phyloP scores from a whole-genome alignment of 2,329 filamentous ascomycete species.

The Colletotrichum neosansevieriae region DNA sequence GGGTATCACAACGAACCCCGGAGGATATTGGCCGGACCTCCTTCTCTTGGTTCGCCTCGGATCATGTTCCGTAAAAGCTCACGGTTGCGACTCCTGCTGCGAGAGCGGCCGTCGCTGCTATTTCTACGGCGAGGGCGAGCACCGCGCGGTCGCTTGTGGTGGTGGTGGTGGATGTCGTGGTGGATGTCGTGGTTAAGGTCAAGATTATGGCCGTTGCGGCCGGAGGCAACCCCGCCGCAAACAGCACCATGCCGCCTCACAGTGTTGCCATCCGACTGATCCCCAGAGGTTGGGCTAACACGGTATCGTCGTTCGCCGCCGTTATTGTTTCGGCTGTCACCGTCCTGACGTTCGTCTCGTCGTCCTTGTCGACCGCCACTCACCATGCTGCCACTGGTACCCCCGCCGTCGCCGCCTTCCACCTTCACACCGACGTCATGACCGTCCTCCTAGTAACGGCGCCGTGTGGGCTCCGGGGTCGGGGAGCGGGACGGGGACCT shows the following conservation, averaged over 20 bases:
- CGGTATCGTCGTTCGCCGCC: background rate
- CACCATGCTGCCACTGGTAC: background rate
- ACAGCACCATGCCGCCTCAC: background rate
- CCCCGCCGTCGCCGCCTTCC: background rate
- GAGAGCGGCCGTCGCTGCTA: background rate
- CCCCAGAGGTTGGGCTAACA: background rate
- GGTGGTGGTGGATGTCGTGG: background rate
- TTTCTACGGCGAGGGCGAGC: background rate
- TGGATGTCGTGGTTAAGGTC: background rate
- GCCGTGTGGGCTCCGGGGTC: constrained; percentile 84
- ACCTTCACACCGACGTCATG: too few relatives aligned
- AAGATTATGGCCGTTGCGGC: background rate
- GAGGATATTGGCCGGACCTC: background rate
- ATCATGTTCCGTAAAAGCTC: constrained; percentile 7
- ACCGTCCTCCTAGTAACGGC: constrained; percentile 67
- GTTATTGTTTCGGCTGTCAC: background rate
- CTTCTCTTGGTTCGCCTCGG: background rate
- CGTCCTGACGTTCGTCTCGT: background rate
- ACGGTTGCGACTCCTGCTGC: constrained; percentile 6
- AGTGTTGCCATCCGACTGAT: background rate
- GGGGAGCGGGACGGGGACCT: constrained; percentile 86
- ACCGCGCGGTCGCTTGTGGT: background rate
- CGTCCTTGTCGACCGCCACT: too few relatives aligned
- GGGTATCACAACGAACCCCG: constrained; percentile 9
- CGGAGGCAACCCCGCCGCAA: background rate